phyloP scores from a whole-genome alignment of 768 basidiomycete genomes.

The Suillus weaverae region DNA sequence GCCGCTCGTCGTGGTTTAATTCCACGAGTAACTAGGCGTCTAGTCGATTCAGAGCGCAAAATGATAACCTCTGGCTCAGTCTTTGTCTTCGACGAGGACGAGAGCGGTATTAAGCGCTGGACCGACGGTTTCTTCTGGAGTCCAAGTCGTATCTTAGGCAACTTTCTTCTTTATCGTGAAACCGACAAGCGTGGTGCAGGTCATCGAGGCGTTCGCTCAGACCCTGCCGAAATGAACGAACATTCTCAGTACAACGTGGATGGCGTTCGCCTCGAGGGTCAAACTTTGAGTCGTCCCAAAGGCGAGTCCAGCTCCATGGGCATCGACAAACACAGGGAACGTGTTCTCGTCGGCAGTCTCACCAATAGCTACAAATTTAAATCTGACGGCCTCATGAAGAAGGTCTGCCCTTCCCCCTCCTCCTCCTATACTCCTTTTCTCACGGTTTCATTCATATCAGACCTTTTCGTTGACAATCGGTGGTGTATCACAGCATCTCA shows the following conservation, averaged over 20 bases:
- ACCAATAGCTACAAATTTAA: constrained; percentile 96
- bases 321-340: constrained; percentile 74
- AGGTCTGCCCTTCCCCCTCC: constrained; percentile 52
- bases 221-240: constrained; percentile 40
- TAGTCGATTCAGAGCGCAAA: constrained; percentile 88
- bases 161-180: constrained; percentile 94
- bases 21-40: constrained; percentile 86
- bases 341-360: constrained; percentile 83
- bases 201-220: constrained; percentile 52
- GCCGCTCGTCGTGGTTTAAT: constrained; percentile 89
- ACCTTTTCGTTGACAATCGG: constrained; percentile 88
- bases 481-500: constrained; percentile 86
- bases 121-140: constrained; percentile 98
- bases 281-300: constrained; percentile 66
- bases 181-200: constrained; percentile 80
- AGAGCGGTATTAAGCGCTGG: constrained; percentile 97
- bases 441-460: constrained; percentile 42
- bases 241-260: constrained; percentile 37
- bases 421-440: constrained; percentile 23
- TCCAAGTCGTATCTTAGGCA: constrained; percentile 88
- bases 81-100: constrained; percentile 97
- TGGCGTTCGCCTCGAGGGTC: constrained; percentile 32
- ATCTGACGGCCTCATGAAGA: constrained; percentile 92
- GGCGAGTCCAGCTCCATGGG: constrained; percentile 45
- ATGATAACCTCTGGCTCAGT: constrained; percentile 94